phyloP scores from a whole-genome alignment of 257 asterid species.

The Fraxinus cuspidata region DNA sequence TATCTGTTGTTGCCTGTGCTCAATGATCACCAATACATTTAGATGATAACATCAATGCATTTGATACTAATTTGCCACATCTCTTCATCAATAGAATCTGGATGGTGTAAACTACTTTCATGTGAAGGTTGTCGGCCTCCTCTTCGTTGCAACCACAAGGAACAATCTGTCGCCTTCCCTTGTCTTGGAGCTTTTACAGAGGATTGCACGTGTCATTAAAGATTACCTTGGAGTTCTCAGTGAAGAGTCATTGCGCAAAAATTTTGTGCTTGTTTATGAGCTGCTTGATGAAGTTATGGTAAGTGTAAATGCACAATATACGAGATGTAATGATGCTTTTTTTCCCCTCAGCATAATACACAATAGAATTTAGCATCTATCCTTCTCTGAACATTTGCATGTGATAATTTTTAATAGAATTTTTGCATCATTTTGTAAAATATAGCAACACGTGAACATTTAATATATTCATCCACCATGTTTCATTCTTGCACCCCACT shows the following conservation, averaged over 20 bases:
- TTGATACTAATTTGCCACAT: constrained; percentile 42
- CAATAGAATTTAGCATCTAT: not conserved
- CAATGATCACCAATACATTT: constrained; percentile 13
- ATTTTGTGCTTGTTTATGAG: constrained; percentile 97
- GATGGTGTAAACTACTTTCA: constrained; percentile 98
- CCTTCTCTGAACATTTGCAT: constrained; percentile 5
- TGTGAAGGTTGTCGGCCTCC: constrained; percentile 94
- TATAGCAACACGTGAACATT: constrained; percentile 16
- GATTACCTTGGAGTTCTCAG: constrained; percentile 96
- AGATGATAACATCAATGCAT: constrained; percentile 4
- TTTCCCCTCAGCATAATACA: constrained; percentile 3
- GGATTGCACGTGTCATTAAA: constrained; percentile 96
- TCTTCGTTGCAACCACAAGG: constrained; percentile 92
- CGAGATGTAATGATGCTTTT: constrained; percentile 12
- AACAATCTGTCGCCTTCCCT: constrained; percentile 87
- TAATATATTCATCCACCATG: not conserved
- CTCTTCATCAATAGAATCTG: constrained; percentile 71
- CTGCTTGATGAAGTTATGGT: constrained; percentile 97
- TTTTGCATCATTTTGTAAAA: constrained; percentile 5
- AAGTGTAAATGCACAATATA: constrained; percentile 40
- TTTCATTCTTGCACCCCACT: not conserved
- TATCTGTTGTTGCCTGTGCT: constrained; percentile 4
- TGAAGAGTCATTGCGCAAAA: constrained; percentile 92
- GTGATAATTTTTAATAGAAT: not conserved
- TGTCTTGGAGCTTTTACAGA: constrained; percentile 94